Evolutionary conservation across 148 eudicot genomes (phyloP).

Genomic region (Rhododendron griersonianum): DNA sequence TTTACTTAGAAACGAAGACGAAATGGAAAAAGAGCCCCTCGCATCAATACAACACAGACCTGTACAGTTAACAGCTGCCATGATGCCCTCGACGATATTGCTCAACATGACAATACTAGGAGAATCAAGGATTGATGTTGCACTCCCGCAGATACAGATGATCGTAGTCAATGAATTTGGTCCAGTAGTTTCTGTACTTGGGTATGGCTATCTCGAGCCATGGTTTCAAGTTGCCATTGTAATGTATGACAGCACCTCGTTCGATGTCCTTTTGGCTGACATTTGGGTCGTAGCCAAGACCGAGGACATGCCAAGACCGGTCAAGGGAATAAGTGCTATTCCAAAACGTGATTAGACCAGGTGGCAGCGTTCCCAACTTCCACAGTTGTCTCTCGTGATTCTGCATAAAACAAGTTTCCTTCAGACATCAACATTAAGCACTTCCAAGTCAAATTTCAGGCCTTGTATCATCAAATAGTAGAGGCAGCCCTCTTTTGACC

Average conservation of each 20-base stretch:
- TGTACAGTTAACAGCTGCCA: conserved; percentile 6
- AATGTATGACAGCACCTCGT: conserved; percentile 69
- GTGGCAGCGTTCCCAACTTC: conserved; percentile 90
- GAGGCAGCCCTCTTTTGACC: background rate
- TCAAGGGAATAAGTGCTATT: conserved; percentile 55
- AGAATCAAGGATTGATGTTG: conserved; percentile 62
- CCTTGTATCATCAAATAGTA: background rate
- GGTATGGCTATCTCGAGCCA: conserved; percentile 88
- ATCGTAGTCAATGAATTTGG: conserved; percentile 60
- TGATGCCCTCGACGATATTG: background rate
- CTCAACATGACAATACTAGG: background rate
- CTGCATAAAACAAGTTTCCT: conserved; percentile 31
- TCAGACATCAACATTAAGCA: background rate
- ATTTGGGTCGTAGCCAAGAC: conserved; percentile 78
- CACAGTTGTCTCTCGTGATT: conserved; percentile 74
- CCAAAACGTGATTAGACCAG: conserved; percentile 79
- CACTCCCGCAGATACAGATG: conserved; percentile 67
- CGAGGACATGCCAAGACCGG: conserved; percentile 76
- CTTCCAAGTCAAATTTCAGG: background rate
- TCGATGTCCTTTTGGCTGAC: conserved; percentile 64
- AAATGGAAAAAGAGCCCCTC: background rate
- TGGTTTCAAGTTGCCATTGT: conserved; percentile 89
- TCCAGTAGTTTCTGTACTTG: conserved; percentile 65
- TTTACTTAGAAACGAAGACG: background rate
- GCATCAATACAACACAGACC: conserved; percentile 11